phyloP scores from a whole-genome alignment of 2,329 filamentous ascomycete species.

The Fusarium compactum region DNA sequence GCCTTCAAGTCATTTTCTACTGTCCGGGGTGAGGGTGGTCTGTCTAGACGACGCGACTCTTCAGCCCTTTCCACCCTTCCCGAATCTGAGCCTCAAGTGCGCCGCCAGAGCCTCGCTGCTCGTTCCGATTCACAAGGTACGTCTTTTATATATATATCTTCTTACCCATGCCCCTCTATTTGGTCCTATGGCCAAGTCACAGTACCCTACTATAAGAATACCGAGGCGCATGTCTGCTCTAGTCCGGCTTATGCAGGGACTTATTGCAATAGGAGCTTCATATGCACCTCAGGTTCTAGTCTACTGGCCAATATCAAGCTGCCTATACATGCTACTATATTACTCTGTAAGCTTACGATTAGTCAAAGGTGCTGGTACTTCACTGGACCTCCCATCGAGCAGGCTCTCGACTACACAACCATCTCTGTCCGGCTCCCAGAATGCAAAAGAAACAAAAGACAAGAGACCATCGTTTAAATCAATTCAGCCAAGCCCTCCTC shows the following conservation, averaged over 20 bases:
- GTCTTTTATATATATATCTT: conserved; percentile 17
- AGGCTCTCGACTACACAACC: conserved; percentile 47
- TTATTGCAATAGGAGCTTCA: conserved; percentile 20
- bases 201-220: conserved; percentile 13
- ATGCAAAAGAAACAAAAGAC: conserved; percentile 53
- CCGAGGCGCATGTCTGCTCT: conserved; percentile 22
- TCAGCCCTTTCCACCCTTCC: conserved; percentile 43
- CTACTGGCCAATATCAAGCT: conserved; percentile 11
- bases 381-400: conserved; percentile 43
- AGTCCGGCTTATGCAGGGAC: conserved; percentile 26
- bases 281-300: conserved; percentile 4
- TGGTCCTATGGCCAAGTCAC: conserved; percentile 16
- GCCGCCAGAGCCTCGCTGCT: conserved; percentile 44
- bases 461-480: conserved; percentile 47
- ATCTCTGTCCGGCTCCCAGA: conserved; percentile 70
- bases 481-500: conserved; percentile 42
- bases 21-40: conserved; percentile 46
- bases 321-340: conserved; percentile 7
- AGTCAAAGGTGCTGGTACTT: conserved; percentile 40
- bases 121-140: conserved; percentile 50
- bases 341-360: conserved; percentile 46
- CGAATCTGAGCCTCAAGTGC: conserved; percentile 37
- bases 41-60: conserved; percentile 43
- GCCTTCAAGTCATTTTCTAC: conserved; percentile 47
- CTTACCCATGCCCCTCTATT: conserved; percentile 12